Conservation (phyloP, 805 yeast genomes). For the Kregervanrija pseudodelftensis region DNA sequence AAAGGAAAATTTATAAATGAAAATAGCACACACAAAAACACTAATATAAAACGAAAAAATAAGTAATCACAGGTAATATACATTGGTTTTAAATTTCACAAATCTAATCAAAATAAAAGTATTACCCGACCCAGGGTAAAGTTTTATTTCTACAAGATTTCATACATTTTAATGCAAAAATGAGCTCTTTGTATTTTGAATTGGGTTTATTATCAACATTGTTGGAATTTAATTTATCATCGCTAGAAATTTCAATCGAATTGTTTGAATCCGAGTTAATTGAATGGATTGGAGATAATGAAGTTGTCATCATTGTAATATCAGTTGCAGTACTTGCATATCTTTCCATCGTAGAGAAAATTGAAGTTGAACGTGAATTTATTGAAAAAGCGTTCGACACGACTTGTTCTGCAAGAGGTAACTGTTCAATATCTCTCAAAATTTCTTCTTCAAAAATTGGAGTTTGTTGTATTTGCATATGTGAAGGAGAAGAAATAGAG, state of each 20-base stretch:
- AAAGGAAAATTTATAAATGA: background rate
- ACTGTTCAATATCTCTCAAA: constrained; percentile 3
- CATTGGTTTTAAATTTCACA: too few species aligned
- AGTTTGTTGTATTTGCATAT: constrained; percentile 2
- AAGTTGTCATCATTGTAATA: constrained; percentile 1
- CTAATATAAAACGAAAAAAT: too few species aligned
- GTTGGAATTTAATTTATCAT: background rate
- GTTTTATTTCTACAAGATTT: constrained; percentile 16
- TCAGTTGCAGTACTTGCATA: constrained; percentile 3
- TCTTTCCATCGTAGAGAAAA: constrained; percentile 9
- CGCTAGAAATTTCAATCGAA: constrained; percentile 1
- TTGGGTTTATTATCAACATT: background rate
- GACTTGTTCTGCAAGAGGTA: constrained; percentile 8
- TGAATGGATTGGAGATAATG: constrained; percentile 5
- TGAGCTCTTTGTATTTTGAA: constrained; percentile 19
- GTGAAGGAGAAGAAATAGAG: background rate
- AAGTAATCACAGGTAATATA: too few species aligned
- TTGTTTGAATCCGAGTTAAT: background rate
- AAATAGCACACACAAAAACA: too few species aligned
- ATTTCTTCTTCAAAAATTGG: constrained; percentile 9
- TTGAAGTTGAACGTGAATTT: constrained; percentile 5
- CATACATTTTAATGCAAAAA: constrained; percentile 24
- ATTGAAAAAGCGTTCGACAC: constrained; percentile 3
- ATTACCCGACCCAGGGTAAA: constrained; percentile 4
- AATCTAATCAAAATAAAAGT: background rate